Evolutionary conservation across 106 monocot species (phyloP).

Genomic region (Dioscorea alata): DNA sequence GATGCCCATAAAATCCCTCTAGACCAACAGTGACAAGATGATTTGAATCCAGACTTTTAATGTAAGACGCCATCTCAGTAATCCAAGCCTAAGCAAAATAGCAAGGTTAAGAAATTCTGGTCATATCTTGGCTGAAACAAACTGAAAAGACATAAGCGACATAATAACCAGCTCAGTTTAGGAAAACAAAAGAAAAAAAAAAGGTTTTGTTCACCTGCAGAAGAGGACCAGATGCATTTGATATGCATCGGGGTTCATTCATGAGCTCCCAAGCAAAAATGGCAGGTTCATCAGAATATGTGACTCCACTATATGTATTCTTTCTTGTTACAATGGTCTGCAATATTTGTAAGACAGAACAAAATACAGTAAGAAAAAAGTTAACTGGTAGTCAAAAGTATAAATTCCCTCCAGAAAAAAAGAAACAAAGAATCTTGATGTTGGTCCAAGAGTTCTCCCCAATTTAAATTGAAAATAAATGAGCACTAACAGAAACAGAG

Average conservation of each 20-base stretch:
- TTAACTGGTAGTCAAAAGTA: too few species aligned
- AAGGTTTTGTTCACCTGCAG: conserved; percentile 64
- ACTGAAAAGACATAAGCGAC: too few species aligned
- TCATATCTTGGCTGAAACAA: too few species aligned
- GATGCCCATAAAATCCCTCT: conserved; percentile 81
- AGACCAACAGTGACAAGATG: conserved; percentile 83
- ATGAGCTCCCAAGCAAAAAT: conserved; percentile 98
- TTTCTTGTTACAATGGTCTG: conserved; percentile 78
- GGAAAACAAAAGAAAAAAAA: too few species aligned
- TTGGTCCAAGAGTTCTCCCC: too few species aligned
- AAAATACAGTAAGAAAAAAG: too few species aligned
- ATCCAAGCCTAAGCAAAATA: conserved; percentile 75
- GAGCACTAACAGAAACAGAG: too few species aligned
- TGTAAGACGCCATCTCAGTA: conserved; percentile 69
- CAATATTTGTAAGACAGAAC: background rate
- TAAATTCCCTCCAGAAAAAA: too few species aligned
- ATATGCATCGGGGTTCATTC: conserved; percentile 83
- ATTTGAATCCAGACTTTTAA: conserved; percentile 70
- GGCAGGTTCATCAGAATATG: conserved; percentile 82
- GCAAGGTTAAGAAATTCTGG: background rate
- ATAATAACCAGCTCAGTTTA: too few species aligned
- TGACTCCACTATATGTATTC: conserved; percentile 71
- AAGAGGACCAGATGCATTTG: conserved; percentile 68
- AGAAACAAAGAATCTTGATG: too few species aligned
- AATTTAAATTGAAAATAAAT: too few species aligned